Evolutionary conservation across 177 flowering plant genomes (phyloP), one percentile per base, ranked within the genome.

Genomic region (Vitis hybrid): DNA sequence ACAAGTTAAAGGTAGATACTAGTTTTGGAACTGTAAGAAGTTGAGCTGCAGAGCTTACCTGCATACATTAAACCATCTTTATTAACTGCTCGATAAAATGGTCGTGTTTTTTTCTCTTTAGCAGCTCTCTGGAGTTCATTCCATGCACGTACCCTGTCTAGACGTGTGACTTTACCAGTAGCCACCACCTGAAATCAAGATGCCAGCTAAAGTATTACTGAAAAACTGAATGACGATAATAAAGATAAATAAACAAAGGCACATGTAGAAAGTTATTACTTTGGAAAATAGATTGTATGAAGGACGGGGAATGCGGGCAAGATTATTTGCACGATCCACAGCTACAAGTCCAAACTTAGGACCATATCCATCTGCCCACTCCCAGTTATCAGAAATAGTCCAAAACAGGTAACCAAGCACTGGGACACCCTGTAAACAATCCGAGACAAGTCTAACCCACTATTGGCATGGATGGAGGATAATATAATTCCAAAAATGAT

Each of bases 301-400:
- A 54, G 97, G 98, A 70, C 97, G 94, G 32, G 96, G 98, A 68
- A 80, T 80, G 65, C 99, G 85, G 8, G 92, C 87, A 77, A 95
- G 87, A 69, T 72, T 71, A 71, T 90, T 88, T 49, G 88, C 86
- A 57, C 98, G 97, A 74, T 95, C 99, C 75, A 93, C 99, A 14
- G 94, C 97, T n/a, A 91, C 97, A 69, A 95, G 92, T 67, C 99
- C 99, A 79, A 93, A 95, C 80, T 95, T 95, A 48, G 99, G 99
- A 56, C 99, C 99, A 87, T 95, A 95, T 13, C 99, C 98, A 84
- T 95, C 99, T 50, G 99, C 98, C 99, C 99, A 91, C 78, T 95
- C 99, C 99, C 99, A 95, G 66, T 95, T 95, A 69, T 95, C 99
- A 68, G 98, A 93, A 56, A 85, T 89, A 58, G 99, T 95, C 99